Evolutionary conservation across 306 rosid species (phyloP).

Genomic region (Castanea crenata): DNA sequence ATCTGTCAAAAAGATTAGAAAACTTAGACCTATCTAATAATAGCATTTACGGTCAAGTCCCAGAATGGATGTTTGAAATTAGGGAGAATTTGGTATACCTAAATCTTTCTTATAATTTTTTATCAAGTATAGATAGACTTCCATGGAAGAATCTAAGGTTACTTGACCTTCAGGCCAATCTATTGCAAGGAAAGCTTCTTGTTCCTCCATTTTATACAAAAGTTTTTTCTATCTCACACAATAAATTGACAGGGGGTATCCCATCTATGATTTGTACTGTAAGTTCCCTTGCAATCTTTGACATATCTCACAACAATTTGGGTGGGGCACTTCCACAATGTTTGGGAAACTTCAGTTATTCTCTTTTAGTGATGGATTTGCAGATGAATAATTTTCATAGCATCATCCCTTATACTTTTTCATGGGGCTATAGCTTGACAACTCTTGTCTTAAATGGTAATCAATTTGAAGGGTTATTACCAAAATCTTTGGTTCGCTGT

Average conservation of each 20-base stretch:
- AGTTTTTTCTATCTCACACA: conserved; percentile 26
- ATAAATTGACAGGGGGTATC: not conserved
- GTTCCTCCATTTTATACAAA: not conserved
- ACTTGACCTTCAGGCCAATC: conserved; percentile 21
- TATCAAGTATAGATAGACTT: conserved; percentile 7
- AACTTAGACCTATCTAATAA: too few species aligned
- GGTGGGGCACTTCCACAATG: conserved; percentile 34
- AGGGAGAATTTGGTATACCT: not conserved
- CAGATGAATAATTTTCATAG: conserved; percentile 29
- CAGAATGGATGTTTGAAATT: too few species aligned
- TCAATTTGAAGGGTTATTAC: conserved; percentile 30
- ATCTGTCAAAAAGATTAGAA: not conserved
- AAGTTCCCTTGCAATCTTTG: not conserved
- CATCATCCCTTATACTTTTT: not conserved
- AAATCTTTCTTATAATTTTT: conserved; percentile 23
- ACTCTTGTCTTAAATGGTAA: conserved; percentile 27
- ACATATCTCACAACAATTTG: conserved; percentile 8
- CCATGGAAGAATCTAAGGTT: accelerated
- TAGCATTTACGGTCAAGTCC: too few species aligned
- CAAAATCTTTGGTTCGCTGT: conserved; percentile 17
- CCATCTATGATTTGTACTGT: conserved; percentile 9
- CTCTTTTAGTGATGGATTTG: conserved; percentile 20
- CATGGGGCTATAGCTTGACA: not conserved
- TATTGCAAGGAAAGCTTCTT: not conserved
- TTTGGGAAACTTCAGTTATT: not conserved